Conservation (phyloP, 345 rosid genomes). For the Citrus australasica region DNA sequence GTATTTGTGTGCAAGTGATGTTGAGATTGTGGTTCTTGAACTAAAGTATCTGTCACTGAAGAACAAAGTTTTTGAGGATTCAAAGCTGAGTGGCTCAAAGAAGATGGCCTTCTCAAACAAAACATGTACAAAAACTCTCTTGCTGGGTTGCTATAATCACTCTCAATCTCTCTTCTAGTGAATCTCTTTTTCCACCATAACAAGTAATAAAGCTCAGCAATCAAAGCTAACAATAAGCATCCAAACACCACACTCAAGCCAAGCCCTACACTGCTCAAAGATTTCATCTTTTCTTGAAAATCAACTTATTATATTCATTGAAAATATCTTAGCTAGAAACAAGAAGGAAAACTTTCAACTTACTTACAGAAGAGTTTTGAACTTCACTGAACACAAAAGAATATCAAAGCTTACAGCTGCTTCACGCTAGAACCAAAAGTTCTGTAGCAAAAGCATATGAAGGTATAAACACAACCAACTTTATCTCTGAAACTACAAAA, state of each 20-base stretch:
- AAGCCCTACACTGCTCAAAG: slow-evolving; percentile 89
- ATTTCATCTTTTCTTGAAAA: slow-evolving; percentile 53
- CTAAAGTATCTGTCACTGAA: slow-evolving; percentile 30
- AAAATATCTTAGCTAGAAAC: background rate
- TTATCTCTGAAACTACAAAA: slow-evolving; percentile 22
- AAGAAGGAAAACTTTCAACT: background rate
- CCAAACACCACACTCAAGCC: slow-evolving; percentile 90
- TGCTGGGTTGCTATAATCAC: slow-evolving; percentile 66
- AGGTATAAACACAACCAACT: slow-evolving; percentile 11
- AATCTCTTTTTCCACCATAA: slow-evolving; percentile 86
- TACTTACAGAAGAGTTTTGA: slow-evolving; percentile 17
- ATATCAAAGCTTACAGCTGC: slow-evolving; percentile 4
- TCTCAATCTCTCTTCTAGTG: slow-evolving; percentile 41
- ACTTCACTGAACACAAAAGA: slow-evolving; percentile 26
- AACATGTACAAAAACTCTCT: slow-evolving; percentile 74
- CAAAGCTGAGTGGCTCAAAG: slow-evolving; percentile 35
- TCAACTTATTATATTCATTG: background rate
- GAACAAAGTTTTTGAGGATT: slow-evolving; percentile 38
- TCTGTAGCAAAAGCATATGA: background rate
- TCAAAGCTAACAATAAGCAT: slow-evolving; percentile 71
- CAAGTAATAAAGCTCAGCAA: slow-evolving; percentile 85
- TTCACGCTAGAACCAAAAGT: slow-evolving; percentile 19
- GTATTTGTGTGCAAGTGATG: slow-evolving; percentile 14
- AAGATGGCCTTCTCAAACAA: slow-evolving; percentile 56
- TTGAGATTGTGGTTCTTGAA: slow-evolving; percentile 34